Percentiles rank a stretch among this genome's conserved stretches.
phyloP scores from a whole-genome alignment of 345 rosid species.

The Ceriops tagal region DNA sequence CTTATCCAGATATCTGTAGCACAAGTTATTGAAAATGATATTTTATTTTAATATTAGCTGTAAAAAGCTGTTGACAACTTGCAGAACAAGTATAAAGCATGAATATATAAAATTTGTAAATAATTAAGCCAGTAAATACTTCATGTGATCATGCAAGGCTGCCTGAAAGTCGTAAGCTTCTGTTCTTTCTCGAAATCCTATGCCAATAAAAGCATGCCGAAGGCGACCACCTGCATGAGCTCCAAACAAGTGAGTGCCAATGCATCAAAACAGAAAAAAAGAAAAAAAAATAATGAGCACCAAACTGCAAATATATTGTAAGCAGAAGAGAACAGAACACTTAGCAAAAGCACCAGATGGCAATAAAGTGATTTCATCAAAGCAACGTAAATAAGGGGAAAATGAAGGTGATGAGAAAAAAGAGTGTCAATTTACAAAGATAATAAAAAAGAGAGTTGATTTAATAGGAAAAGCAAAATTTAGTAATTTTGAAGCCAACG shows the following conservation, averaged over 20 bases:
- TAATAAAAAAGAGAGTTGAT: not conserved
- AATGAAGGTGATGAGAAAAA: too few relatives aligned
- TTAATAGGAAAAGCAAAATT: not conserved
- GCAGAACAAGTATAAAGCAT: not conserved
- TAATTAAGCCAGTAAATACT: constrained; percentile 40
- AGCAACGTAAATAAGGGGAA: not conserved
- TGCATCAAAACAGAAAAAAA: not conserved
- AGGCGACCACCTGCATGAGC: constrained; percentile 73
- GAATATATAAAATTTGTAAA: not conserved
- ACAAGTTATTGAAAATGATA: constrained; percentile 2
- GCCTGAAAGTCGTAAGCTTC: constrained; percentile 99
- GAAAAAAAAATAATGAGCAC: not conserved
- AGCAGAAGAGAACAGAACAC: too few relatives aligned
- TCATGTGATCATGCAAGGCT: constrained; percentile 93
- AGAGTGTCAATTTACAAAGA: not conserved
- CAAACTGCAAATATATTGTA: not conserved
- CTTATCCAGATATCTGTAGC: constrained; percentile 78
- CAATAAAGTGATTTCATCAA: not conserved
- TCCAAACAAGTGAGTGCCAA: constrained; percentile 13
- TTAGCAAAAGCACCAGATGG: not conserved
- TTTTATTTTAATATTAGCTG: not conserved
- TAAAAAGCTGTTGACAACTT: not conserved
- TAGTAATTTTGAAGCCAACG: not conserved
- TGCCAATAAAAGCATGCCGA: constrained; percentile 93
- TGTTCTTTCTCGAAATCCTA: constrained; percentile 97